These are phyloP conservation scores for Beta lomatogona DNA, from an alignment of 179 eudicot species.

Conservation along the genomic window DNA sequence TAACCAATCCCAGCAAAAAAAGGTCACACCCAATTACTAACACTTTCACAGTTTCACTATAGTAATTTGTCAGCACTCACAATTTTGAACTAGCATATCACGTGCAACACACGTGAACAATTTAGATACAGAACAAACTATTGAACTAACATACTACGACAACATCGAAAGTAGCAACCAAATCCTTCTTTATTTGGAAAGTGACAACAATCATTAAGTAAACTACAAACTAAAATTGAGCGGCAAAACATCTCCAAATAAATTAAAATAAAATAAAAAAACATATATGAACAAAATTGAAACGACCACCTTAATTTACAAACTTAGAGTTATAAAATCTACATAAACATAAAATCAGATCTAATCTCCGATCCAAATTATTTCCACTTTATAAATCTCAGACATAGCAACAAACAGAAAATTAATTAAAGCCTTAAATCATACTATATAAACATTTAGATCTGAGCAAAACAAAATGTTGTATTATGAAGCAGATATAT, in stretches of 20 bases:
- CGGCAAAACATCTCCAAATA: conserved; percentile 3
- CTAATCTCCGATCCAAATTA: neutral
- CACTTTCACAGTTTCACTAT: neutral
- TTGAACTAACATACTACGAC: neutral
- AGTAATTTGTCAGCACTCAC: neutral
- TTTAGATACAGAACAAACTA: conserved; percentile 1
- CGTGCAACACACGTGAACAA: conserved; percentile 22
- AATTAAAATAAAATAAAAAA: neutral
- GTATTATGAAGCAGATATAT: too few relatives aligned
- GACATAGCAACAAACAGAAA: too few relatives aligned
- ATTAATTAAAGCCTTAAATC: too few relatives aligned
- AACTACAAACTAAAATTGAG: neutral
- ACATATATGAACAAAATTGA: neutral
- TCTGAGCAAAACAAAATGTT: neutral
- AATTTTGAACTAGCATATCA: neutral
- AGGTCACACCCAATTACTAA: too few relatives aligned
- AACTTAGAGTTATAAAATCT: too few relatives aligned
- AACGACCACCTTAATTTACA: too few relatives aligned
- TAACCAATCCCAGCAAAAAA: too few relatives aligned
- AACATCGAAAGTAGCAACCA: conserved; percentile 17
- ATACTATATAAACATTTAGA: neutral
- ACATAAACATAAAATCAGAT: neutral
- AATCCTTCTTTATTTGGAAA: conserved; percentile 19
- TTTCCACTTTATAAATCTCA: neutral
- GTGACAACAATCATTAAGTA: conserved; percentile 7